These are phyloP conservation scores for Trichoderma arundinaceum DNA, from an alignment of 2,329 filamentous ascomycete species.

Conservation along the genomic window DNA sequence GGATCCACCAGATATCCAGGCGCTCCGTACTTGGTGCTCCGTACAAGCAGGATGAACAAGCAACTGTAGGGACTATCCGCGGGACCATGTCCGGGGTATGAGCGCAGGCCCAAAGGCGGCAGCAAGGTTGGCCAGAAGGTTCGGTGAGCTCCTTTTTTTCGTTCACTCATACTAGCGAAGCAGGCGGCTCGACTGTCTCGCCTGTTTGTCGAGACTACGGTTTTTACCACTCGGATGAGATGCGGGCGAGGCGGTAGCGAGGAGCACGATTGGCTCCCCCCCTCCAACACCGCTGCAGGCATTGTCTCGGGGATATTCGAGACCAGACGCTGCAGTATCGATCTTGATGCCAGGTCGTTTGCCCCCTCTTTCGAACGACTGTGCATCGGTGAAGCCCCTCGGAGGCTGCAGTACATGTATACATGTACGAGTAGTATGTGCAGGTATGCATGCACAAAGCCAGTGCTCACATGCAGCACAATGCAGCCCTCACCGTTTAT, in stretches of 20 bases:
- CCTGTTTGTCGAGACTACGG: slow-evolving; percentile 12
- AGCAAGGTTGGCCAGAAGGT: slow-evolving; percentile 15
- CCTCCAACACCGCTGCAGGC: slow-evolving; percentile 1
- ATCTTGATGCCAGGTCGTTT: slow-evolving; percentile 19
- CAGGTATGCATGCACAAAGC: slow-evolving; percentile 21
- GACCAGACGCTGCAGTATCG: slow-evolving; percentile 14
- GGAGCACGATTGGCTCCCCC: slow-evolving; percentile 7
- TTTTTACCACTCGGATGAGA: slow-evolving; percentile 1
- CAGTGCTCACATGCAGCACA: slow-evolving; percentile 16
- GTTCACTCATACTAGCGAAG: background rate
- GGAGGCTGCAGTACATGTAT: background rate
- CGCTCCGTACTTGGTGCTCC: background rate
- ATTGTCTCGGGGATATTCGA: slow-evolving; percentile 27
- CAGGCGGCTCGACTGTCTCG: slow-evolving; percentile 18
- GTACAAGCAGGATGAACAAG: background rate
- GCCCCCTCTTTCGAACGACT: background rate
- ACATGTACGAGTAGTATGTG: slow-evolving; percentile 1
- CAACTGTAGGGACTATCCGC: background rate
- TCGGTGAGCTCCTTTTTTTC: slow-evolving; percentile 26
- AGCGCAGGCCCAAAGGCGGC: background rate
- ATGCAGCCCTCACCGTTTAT: slow-evolving; percentile 25
- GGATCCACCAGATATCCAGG: background rate
- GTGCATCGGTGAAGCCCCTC: slow-evolving; percentile 10
- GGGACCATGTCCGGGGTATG: slow-evolving; percentile 7
- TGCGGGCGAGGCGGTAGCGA: slow-evolving; percentile 13